Conservation (phyloP, 2,329 filamentous ascomycete genomes). For the Exophiala dermatitidis region DNA sequence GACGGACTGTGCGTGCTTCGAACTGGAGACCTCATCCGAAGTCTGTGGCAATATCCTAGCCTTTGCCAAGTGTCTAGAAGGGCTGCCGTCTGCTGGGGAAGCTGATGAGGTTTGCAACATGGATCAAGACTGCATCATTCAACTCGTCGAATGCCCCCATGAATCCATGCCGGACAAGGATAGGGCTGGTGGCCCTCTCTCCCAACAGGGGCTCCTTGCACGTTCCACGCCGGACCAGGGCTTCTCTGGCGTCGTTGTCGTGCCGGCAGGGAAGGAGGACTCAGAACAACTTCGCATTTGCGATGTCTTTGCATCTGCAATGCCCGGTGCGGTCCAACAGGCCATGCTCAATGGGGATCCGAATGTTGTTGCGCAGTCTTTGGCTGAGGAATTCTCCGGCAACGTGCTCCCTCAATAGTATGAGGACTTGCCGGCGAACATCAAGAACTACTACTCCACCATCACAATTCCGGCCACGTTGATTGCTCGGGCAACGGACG, state of each 20-base stretch:
- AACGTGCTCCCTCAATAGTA: constrained; percentile 7
- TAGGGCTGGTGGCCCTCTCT: neutral
- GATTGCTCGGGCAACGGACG: neutral
- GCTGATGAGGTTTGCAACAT: neutral
- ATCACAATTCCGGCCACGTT: constrained; percentile 8
- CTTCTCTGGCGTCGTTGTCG: neutral
- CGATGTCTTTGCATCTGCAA: constrained; percentile 4
- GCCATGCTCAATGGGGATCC: constrained; percentile 9
- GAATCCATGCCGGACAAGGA: neutral
- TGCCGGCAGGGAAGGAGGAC: neutral
- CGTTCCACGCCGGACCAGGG: neutral
- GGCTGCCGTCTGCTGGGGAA: neutral
- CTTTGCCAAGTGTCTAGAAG: neutral
- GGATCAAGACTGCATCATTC: neutral
- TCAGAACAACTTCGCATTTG: neutral
- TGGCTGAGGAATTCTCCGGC: constrained; percentile 11
- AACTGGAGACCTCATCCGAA: neutral
- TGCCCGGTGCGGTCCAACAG: constrained; percentile 5
- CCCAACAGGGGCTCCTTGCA: neutral
- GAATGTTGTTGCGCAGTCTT: constrained; percentile 2
- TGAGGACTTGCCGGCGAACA: constrained; percentile 2
- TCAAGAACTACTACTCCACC: constrained; percentile 15
- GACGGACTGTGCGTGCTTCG: neutral
- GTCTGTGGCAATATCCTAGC: neutral
- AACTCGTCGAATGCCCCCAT: neutral